These are phyloP conservation scores for Erythrophleum ivorense DNA, from an alignment of 331 rosid species.

Conservation along the genomic window DNA sequence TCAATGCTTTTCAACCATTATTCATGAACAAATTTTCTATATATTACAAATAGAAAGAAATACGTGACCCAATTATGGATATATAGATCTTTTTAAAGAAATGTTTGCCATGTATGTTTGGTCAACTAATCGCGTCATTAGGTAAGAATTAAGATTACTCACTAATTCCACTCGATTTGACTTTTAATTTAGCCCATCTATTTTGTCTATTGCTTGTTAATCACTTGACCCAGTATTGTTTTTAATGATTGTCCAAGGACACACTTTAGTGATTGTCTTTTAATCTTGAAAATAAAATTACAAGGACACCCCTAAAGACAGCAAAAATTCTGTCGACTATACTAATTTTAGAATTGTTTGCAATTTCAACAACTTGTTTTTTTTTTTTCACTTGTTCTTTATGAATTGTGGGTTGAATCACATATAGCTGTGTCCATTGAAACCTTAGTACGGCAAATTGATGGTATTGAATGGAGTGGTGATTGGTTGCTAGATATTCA, in stretches of 20 bases:
- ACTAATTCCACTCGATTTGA: constrained; percentile 43
- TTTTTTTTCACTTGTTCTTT: neutral
- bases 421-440: neutral
- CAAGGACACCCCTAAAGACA: neutral
- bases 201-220: constrained; percentile 11
- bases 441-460: constrained; percentile 1
- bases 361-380: too few relatives aligned
- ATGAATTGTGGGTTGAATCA: neutral
- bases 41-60: neutral
- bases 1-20: neutral
- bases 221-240: neutral
- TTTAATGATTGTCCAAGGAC: neutral
- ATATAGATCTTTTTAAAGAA: neutral
- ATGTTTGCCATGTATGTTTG: constrained; percentile 28
- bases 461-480: constrained; percentile 5
- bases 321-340: neutral
- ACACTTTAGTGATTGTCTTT: too few relatives aligned
- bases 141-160: constrained; percentile 38
- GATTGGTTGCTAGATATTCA: constrained; percentile 39
- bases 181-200: constrained; percentile 21
- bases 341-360: neutral
- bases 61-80: neutral
- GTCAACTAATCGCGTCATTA: constrained; percentile 48
- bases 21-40: neutral
- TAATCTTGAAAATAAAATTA: neutral